phyloP scores from a whole-genome alignment of 306 rosid genomes.

The Hippophae rhamnoides region DNA sequence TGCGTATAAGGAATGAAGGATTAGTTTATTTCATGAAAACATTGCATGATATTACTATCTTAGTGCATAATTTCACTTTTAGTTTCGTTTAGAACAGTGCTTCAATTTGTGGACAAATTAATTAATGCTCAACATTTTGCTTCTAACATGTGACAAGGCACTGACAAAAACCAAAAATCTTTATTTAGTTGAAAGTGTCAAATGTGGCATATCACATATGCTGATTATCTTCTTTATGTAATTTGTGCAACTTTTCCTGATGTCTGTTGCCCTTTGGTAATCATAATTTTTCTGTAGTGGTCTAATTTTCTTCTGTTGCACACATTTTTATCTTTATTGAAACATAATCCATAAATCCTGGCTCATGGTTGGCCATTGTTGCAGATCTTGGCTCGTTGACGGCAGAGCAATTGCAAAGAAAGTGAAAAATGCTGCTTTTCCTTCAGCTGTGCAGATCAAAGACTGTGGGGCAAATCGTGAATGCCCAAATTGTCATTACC shows the following conservation, averaged over 20 bases:
- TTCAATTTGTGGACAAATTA: too few species aligned
- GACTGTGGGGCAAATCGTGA: slow-evolving; percentile 72
- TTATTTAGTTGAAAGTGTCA: too few species aligned
- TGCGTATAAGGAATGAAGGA: too few species aligned
- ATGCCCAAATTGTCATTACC: slow-evolving; percentile 64
- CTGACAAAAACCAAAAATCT: too few species aligned
- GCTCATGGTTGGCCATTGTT: slow-evolving; percentile 2
- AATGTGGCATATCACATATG: too few species aligned
- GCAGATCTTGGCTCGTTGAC: slow-evolving; percentile 74
- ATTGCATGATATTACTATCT: too few species aligned
- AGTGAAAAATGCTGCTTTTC: slow-evolving; percentile 41
- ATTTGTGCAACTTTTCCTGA: neutral
- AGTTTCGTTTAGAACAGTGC: too few species aligned
- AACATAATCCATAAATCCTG: neutral
- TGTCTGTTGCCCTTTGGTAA: neutral
- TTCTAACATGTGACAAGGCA: too few species aligned
- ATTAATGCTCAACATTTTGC: too few species aligned
- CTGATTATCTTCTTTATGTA: too few species aligned
- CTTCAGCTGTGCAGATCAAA: slow-evolving; percentile 45
- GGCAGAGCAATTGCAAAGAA: slow-evolving; percentile 71
- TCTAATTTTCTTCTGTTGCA: neutral
- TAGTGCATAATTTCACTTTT: too few species aligned
- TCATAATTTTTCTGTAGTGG: neutral
- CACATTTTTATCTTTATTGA: neutral
- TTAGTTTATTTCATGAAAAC: too few species aligned